These are phyloP conservation scores for Cucumis cinereus DNA, from an alignment of 306 rosid genomes.

Conservation along the genomic window DNA sequence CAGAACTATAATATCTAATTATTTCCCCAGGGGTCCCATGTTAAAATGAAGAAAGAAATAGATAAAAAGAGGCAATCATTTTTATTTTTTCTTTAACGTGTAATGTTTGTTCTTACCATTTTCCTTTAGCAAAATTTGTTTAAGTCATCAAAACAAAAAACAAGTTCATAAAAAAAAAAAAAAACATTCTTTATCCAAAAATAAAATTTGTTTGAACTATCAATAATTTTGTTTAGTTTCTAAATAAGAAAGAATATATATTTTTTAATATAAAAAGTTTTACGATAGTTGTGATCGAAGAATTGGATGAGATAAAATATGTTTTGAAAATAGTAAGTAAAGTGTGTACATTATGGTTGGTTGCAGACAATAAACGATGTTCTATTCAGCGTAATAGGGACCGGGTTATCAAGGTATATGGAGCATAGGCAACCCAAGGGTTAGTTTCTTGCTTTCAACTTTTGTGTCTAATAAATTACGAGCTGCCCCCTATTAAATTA, in stretches of 20 bases:
- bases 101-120: neutral
- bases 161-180: too few relatives aligned
- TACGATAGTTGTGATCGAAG: too few relatives aligned
- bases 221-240: neutral
- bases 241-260: neutral
- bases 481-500: too few relatives aligned
- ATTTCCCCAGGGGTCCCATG: neutral
- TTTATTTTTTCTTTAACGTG: neutral
- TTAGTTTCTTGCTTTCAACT: neutral
- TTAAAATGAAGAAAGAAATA: neutral
- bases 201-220: neutral
- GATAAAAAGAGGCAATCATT: neutral
- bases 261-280: too few relatives aligned
- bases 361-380: slow-evolving; percentile 88
- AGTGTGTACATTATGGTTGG: neutral
- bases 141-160: too few relatives aligned
- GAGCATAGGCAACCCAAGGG: slow-evolving; percentile 57
- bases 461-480: too few relatives aligned
- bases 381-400: slow-evolving; percentile 60
- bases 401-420: slow-evolving; percentile 66
- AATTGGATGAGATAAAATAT: too few relatives aligned
- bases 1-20: neutral
- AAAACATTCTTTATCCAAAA: neutral
- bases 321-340: neutral
- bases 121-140: neutral